phyloP scores from a whole-genome alignment of 345 rosid species.

The Jatropha curcas region DNA sequence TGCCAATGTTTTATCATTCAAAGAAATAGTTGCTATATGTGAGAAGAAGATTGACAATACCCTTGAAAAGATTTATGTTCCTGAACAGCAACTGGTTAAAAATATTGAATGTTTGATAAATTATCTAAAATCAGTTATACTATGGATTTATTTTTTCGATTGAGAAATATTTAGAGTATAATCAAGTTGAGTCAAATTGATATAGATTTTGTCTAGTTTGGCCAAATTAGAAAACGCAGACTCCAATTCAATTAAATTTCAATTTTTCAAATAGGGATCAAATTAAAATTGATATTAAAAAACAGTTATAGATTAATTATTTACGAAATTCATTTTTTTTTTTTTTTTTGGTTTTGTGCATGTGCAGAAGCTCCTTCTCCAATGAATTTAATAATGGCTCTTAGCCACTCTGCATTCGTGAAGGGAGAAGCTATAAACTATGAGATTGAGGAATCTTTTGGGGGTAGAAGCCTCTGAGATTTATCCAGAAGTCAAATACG shows the following conservation, averaged over 20 bases:
- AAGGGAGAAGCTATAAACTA: constrained; percentile 19
- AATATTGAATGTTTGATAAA: constrained; percentile 33
- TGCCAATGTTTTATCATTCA: constrained; percentile 23
- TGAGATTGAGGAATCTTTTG: constrained; percentile 18
- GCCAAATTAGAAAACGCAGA: no score
- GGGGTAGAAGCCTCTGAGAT: constrained; percentile 24
- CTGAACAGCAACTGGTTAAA: constrained; percentile 28
- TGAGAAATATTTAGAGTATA: no score
- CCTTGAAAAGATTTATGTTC: constrained; percentile 27
- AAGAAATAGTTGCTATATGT: constrained; percentile 31
- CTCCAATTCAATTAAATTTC: no score
- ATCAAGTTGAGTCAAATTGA: no score
- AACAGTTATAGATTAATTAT: no score
- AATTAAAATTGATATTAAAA: no score
- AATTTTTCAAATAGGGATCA: no score
- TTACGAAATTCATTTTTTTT: not conserved
- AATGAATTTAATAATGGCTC: constrained; percentile 3
- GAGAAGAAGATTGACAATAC: constrained; percentile 41
- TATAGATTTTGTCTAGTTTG: no score
- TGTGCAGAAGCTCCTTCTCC: constrained; percentile 17
- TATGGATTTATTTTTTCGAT: no score
- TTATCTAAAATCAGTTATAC: no score
- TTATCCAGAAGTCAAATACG: constrained; percentile 26
- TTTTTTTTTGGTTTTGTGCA: not conserved
- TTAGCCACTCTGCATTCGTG: constrained; percentile 11